These are phyloP conservation scores for Kodamaea restingae DNA, from an alignment of 805 yeast species.

Conservation along the genomic window DNA sequence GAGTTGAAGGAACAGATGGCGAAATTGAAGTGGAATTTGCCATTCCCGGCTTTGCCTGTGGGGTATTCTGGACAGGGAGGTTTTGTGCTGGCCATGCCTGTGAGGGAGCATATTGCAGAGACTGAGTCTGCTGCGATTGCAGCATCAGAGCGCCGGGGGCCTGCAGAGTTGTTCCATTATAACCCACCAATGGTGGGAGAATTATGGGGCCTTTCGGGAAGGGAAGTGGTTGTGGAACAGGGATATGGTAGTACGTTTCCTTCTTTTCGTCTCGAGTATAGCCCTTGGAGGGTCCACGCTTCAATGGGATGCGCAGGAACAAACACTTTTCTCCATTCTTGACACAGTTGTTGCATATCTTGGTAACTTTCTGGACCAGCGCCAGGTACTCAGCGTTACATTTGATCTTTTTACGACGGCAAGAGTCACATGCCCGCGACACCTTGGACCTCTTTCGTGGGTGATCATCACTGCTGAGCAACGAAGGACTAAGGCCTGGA, in stretches of 20 bases:
- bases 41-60: no score
- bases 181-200: slow-evolving; percentile 27
- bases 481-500: no score
- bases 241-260: slow-evolving; percentile 1
- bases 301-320: slow-evolving; percentile 67
- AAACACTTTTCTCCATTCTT: slow-evolving; percentile 60
- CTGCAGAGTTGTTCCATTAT: slow-evolving; percentile 5
- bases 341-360: slow-evolving; percentile 58
- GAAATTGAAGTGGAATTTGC: background rate
- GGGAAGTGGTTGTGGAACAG: slow-evolving; percentile 10
- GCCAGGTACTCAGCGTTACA: slow-evolving; percentile 59
- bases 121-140: background rate
- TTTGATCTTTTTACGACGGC: slow-evolving; percentile 67
- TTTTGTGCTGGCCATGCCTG: background rate
- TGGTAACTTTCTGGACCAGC: slow-evolving; percentile 44
- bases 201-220: slow-evolving; percentile 22
- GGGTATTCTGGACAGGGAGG: no score
- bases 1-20: background rate
- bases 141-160: background rate
- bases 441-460: slow-evolving; percentile 66
- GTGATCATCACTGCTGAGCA: slow-evolving; percentile 10
- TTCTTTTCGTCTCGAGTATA: slow-evolving; percentile 45
- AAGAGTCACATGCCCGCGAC: slow-evolving; percentile 77
- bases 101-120: background rate
- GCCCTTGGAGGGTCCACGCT: slow-evolving; percentile 79